A percentile compares a stretch with the other conserved stretches of the same genome.
Conservation (phyloP, 331 rosid genomes). For the Pyracantha coccinea region DNA sequence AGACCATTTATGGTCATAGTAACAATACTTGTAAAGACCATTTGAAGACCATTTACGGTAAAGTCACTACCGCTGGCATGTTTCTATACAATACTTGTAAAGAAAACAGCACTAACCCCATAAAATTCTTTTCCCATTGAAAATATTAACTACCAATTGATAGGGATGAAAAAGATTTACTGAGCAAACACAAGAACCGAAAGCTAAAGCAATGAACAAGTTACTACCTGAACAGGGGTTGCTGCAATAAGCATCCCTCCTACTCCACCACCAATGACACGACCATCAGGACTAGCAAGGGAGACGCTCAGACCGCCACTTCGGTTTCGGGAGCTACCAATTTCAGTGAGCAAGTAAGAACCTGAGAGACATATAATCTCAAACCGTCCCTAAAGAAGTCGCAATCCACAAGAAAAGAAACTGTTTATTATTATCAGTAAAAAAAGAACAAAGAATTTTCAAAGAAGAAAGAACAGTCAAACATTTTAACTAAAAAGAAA, state of each 20-base stretch:
- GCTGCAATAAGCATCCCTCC: slow-evolving; percentile 91
- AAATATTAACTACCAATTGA: background rate
- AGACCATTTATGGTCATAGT: background rate
- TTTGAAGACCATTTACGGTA: background rate
- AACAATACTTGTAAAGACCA: too few species aligned
- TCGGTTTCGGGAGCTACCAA: slow-evolving; percentile 49
- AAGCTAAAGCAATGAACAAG: background rate
- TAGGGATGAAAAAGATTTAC: background rate
- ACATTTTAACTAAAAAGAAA: background rate
- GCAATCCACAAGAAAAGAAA: slow-evolving; percentile 1
- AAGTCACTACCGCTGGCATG: too few species aligned
- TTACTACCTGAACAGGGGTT: slow-evolving; percentile 80
- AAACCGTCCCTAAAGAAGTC: slow-evolving; percentile 65
- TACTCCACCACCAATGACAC: slow-evolving; percentile 85
- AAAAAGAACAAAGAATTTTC: background rate
- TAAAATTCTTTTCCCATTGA: background rate
- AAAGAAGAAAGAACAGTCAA: background rate
- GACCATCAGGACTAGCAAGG: slow-evolving; percentile 97
- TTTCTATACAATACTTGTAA: background rate
- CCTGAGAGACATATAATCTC: slow-evolving; percentile 92
- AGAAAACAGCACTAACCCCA: background rate
- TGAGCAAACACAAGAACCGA: background rate
- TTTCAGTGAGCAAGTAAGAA: slow-evolving; percentile 58
- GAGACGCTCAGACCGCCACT: slow-evolving; percentile 70
- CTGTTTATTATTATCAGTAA: background rate